Conservation (phyloP, 768 basidiomycete genomes). For the Mycena crocata region DNA sequence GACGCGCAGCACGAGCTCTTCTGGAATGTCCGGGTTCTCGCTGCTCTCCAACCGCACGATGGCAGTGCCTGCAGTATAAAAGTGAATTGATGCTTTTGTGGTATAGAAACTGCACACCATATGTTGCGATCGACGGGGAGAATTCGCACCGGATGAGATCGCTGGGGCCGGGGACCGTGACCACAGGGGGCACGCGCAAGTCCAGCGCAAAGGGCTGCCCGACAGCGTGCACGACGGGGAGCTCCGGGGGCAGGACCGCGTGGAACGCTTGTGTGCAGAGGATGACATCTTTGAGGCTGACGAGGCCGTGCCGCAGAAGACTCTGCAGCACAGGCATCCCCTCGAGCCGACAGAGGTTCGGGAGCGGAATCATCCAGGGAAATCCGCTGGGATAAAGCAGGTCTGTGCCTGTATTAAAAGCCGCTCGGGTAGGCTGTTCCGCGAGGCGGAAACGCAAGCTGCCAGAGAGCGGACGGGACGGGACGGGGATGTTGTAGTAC, state of each 20-base stretch:
- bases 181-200: neutral
- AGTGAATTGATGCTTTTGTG: neutral
- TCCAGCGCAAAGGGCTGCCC: neutral
- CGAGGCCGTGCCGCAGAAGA: neutral
- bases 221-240: neutral
- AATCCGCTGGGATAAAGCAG: neutral
- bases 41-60: neutral
- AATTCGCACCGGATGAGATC: neutral
- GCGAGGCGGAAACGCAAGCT: slow-evolving; percentile 1
- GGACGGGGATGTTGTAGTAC: neutral
- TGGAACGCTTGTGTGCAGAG: neutral
- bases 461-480: neutral
- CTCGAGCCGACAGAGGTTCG: neutral
- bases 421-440: too few relatives aligned
- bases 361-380: neutral
- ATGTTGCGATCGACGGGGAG: neutral
- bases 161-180: neutral
- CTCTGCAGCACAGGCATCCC: neutral
- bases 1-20: neutral
- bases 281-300: neutral
- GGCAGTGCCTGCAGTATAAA: neutral
- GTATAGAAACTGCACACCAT: neutral
- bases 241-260: neutral
- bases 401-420: neutral
- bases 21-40: neutral